Evolutionary conservation across 2,329 filamentous ascomycete genomes (phyloP).

Genomic region (Calonectria naviculata): DNA sequence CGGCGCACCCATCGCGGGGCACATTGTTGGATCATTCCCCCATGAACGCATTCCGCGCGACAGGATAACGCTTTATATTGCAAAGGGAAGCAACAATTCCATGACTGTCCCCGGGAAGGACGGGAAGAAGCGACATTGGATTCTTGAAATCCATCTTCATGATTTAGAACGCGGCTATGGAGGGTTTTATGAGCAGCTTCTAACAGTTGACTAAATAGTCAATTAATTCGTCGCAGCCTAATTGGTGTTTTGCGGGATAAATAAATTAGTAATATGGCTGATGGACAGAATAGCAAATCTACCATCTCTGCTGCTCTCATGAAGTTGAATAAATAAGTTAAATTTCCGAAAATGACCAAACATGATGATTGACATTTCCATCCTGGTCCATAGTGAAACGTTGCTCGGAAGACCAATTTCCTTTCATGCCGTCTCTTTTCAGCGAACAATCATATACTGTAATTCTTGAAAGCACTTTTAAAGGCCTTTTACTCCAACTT

Average conservation of each 20-base stretch:
- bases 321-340: no score
- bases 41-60: constrained; percentile 63
- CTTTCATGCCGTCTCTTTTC: no score
- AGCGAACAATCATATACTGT: no score
- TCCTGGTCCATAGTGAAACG: no score
- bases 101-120: constrained; percentile 53
- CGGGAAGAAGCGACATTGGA: constrained; percentile 59
- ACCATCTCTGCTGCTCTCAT: no score
- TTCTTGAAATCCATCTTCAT: constrained; percentile 60
- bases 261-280: not conserved
- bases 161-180: constrained; percentile 50
- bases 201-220: constrained; percentile 31
- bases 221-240: not conserved
- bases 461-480: not conserved
- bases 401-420: no score
- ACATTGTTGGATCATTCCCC: constrained; percentile 61
- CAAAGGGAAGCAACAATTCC: constrained; percentile 52
- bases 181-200: constrained; percentile 56
- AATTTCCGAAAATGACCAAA: no score
- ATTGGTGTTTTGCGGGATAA: not conserved
- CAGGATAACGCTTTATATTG: constrained; percentile 56
- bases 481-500: constrained; percentile 38
- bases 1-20: constrained; percentile 57
- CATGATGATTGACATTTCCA: no score
- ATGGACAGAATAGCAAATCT: no score